These are phyloP conservation scores for Cryphonectria naterciae DNA, from an alignment of 2,329 filamentous ascomycete genomes.

Conservation along the genomic window DNA sequence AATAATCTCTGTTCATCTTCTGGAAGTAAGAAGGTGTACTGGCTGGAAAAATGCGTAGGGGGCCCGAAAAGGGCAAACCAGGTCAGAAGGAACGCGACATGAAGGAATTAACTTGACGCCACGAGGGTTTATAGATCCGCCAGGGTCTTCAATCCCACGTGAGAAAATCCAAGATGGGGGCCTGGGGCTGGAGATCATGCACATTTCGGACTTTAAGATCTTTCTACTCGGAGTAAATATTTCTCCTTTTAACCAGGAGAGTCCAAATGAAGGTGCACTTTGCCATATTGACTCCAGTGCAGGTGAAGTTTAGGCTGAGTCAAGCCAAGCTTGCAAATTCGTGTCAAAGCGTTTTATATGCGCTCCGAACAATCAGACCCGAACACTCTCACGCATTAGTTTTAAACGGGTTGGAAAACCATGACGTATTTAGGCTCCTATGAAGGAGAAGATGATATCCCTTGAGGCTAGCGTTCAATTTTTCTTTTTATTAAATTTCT, in stretches of 20 bases:
- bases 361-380: background rate
- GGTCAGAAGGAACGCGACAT: background rate
- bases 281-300: background rate
- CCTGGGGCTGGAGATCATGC: background rate
- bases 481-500: background rate
- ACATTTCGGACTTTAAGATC: background rate
- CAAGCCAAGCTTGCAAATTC: background rate
- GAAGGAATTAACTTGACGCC: background rate
- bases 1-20: background rate
- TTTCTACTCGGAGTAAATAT: background rate
- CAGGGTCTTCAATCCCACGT: background rate
- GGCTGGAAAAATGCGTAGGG: background rate
- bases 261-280: background rate
- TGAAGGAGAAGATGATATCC: background rate
- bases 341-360: background rate
- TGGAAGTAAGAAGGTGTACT: background rate
- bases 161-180: background rate
- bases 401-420: background rate
- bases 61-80: background rate
- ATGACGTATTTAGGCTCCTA: background rate
- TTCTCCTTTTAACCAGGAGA: background rate
- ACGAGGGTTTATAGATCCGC: background rate
- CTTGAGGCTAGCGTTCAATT: background rate
- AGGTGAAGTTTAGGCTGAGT: background rate
- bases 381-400: background rate